A percentile compares a stretch with the other conserved stretches of the same genome.
phyloP scores from a whole-genome alignment of 257 asterid genomes.

The Solanum dulcamara region DNA sequence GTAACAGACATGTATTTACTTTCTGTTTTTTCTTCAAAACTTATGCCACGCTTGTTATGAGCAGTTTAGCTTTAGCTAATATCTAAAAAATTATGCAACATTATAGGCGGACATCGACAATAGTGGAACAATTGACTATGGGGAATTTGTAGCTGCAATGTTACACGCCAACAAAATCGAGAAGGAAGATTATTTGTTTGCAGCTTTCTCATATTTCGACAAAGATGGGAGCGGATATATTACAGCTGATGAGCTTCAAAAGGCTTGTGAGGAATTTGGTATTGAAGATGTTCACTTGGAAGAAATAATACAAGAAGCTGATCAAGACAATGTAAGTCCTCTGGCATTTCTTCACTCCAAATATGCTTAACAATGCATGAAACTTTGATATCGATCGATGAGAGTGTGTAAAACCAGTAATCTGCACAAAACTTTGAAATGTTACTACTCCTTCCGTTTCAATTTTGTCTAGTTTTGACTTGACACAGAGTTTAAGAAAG shows the following conservation, averaged over 20 bases:
- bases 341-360: not conserved
- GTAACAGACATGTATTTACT: slow-evolving; percentile 3
- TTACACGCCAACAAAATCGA: slow-evolving; percentile 77
- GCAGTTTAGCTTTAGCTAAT: not conserved
- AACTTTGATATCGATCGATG: not conserved
- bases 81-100: not conserved
- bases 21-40: not conserved
- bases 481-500: not conserved
- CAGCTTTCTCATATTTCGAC: slow-evolving; percentile 82
- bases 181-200: slow-evolving; percentile 60
- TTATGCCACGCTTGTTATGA: not conserved
- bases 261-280: slow-evolving; percentile 78
- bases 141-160: slow-evolving; percentile 91
- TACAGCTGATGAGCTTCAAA: slow-evolving; percentile 80
- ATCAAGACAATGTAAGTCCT: slow-evolving; percentile 55
- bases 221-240: slow-evolving; percentile 83
- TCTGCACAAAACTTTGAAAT: too few species aligned
- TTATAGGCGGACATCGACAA: slow-evolving; percentile 74
- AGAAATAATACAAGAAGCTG: slow-evolving; percentile 81
- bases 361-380: not conserved
- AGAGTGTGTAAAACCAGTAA: not conserved
- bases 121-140: slow-evolving; percentile 81
- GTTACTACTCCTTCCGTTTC: too few species aligned
- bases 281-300: slow-evolving; percentile 47
- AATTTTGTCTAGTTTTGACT: not conserved